Evolutionary conservation across 257 asterid species (phyloP), one percentile per base, ranked within the genome.

Genomic region (Rubia yunnanensis): DNA sequence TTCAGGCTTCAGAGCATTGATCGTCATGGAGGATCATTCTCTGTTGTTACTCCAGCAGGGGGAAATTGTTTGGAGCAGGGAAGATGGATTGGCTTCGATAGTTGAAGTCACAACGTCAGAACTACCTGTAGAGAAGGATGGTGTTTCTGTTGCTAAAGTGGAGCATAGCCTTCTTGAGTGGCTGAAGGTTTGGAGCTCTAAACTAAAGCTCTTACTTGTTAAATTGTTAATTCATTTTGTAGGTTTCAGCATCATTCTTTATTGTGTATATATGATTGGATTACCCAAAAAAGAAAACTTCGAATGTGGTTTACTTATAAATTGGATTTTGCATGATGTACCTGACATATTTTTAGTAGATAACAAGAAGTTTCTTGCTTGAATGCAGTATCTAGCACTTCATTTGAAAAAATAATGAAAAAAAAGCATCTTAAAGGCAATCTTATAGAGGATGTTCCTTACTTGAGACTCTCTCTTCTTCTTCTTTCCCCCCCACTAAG

Each of bases 21-120:
- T 94, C 72, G 97, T 90, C 80, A 83, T 90, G 96, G 99, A 90
- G 79, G 99, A 94, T 80, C 88, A 94, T 80, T 94, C 99, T 11
- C 73, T 94, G 65, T 64, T 85, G 70, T 76, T 94, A 71, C 67
- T 90, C 53, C 99, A 94, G 65, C 99, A 94, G 83, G 92, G 99
- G 41, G 94, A 72, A 70, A 73, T 88, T 76, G 99, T 94, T 52
- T 94, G 99, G 99, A 81, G 82, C 70, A 82, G 97, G 80, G 99
- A 94, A 78, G 99, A 94, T 68, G 99, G 95, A 4, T 81, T 94
- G 32, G 99, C 97, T 77, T 94, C 99, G 55, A 79, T 90, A 77
- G 59, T 83, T 64, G 99, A 90, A 77, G 97, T 90, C 65, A 85
- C 87, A 59, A 80, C 94, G 39, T 88, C 95, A 59, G 99, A 90